These are phyloP conservation scores for Citrus inodora DNA, from an alignment of 345 rosid genomes.

Conservation along the genomic window DNA sequence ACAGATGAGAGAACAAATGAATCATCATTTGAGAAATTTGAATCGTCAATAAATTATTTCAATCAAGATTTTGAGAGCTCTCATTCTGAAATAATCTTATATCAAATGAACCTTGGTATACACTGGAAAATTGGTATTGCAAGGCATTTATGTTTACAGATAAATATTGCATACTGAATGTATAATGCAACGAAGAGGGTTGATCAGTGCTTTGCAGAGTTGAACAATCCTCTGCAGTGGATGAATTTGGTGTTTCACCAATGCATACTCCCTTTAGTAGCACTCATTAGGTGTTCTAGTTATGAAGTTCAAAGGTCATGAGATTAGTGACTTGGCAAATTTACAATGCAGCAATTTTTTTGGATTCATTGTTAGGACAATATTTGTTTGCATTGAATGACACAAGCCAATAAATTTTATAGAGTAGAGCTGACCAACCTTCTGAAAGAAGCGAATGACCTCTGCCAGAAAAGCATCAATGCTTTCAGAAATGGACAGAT, in stretches of 20 bases:
- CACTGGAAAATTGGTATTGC: neutral
- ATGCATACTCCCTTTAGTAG: too few species aligned
- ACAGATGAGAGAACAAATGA: neutral
- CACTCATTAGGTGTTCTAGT: too few species aligned
- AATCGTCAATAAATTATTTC: neutral
- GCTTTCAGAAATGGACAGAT: slow-evolving; percentile 47
- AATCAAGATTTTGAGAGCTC: neutral
- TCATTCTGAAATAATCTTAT: neutral
- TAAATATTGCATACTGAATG: neutral
- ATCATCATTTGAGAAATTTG: neutral
- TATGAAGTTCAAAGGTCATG: too few species aligned
- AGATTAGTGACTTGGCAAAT: too few species aligned
- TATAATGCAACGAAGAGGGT: neutral
- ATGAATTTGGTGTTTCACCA: too few species aligned
- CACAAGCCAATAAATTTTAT: neutral
- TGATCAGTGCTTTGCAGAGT: neutral
- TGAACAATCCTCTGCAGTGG: neutral
- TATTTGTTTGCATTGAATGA: neutral
- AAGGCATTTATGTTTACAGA: neutral
- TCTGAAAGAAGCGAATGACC: slow-evolving; percentile 44
- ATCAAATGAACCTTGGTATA: neutral
- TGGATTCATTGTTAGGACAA: neutral
- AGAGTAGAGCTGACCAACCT: slow-evolving; percentile 46
- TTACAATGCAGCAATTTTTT: too few species aligned
- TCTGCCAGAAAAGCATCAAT: slow-evolving; percentile 39